Evolutionary conservation across 116 monocot genomes (phyloP).

Genomic region (Iris pallida): DNA sequence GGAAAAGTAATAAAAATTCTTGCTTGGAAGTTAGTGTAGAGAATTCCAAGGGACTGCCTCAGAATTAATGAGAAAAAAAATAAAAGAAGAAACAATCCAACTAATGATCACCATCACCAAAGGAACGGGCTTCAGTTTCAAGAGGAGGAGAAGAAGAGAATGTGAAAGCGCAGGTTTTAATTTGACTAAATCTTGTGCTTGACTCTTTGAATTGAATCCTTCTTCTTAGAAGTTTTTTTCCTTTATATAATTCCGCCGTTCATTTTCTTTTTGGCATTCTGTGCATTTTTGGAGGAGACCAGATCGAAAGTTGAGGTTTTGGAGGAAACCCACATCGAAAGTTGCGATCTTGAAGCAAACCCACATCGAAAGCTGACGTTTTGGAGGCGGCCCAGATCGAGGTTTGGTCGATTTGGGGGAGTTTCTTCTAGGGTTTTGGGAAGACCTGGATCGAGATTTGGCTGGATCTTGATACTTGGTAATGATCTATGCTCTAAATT

Average conservation of each 20-base stretch:
- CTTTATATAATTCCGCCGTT: not conserved
- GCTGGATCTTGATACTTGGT: not conserved
- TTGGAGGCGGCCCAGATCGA: not conserved
- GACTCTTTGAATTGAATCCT: not conserved
- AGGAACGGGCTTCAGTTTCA: too few relatives aligned
- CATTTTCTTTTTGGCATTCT: not conserved
- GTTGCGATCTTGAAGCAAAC: not conserved
- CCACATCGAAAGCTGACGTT: not conserved
- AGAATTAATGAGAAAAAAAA: not conserved
- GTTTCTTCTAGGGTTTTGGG: slow-evolving; percentile 4
- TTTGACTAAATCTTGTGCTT: not conserved
- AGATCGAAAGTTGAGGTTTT: too few relatives aligned
- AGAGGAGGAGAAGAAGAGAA: not conserved
- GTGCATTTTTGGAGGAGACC: not conserved
- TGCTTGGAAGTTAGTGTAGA: not conserved
- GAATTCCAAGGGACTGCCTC: slow-evolving; percentile 5
- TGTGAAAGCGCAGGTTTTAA: too few relatives aligned
- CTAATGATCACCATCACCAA: too few relatives aligned
- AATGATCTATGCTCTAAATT: not conserved
- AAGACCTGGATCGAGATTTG: slow-evolving; percentile 18
- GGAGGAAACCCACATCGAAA: too few relatives aligned
- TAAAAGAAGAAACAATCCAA: too few relatives aligned
- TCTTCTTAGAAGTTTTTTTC: not conserved
- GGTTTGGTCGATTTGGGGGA: slow-evolving; percentile 1
- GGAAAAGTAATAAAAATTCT: too few relatives aligned